Evolutionary conservation across 208 protist species (phyloP).

Genomic region (Leishmania tropica): DNA sequence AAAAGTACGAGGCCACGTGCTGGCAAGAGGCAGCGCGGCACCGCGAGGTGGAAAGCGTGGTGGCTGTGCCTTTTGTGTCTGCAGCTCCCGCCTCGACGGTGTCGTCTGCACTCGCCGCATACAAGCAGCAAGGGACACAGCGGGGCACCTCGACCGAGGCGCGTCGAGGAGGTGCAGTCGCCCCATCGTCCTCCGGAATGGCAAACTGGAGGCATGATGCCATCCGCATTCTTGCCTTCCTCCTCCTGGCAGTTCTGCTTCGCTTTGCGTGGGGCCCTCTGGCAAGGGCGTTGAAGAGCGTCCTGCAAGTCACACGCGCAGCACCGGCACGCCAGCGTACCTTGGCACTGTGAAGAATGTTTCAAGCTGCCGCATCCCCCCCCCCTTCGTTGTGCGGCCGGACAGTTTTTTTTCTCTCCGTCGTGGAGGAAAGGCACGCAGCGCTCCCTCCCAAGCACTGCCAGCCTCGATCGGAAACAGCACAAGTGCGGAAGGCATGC

Average conservation of each 20-base stretch:
- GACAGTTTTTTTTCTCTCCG: too few relatives aligned
- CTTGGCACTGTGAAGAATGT: conserved; percentile 23
- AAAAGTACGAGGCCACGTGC: conserved; percentile 4
- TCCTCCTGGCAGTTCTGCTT: conserved; percentile 31
- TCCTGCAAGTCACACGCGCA: conserved; percentile 17
- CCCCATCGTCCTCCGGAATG: conserved; percentile 2
- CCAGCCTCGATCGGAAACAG: neutral
- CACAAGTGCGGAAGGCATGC: neutral
- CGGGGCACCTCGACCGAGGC: neutral
- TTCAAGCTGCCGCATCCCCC: neutral
- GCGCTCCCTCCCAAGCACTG: neutral
- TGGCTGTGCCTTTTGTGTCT: conserved; percentile 3
- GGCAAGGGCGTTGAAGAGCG: conserved; percentile 19
- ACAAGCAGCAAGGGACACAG: conserved; percentile 3
- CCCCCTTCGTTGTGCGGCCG: neutral
- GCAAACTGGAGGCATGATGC: conserved; percentile 29
- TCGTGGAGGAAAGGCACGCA: neutral
- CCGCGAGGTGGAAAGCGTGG: neutral
- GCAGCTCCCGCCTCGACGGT: neutral
- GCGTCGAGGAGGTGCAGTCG: neutral
- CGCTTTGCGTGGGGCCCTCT: conserved; percentile 33
- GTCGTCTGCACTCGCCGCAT: neutral
- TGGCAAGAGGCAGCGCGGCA: conserved; percentile 14
- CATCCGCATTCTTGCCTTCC: conserved; percentile 14
- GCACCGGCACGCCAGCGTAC: conserved; percentile 32